phyloP scores from a whole-genome alignment of 768 basidiomycete species.

The button mushroom (Agaricus bisporus) region DNA sequence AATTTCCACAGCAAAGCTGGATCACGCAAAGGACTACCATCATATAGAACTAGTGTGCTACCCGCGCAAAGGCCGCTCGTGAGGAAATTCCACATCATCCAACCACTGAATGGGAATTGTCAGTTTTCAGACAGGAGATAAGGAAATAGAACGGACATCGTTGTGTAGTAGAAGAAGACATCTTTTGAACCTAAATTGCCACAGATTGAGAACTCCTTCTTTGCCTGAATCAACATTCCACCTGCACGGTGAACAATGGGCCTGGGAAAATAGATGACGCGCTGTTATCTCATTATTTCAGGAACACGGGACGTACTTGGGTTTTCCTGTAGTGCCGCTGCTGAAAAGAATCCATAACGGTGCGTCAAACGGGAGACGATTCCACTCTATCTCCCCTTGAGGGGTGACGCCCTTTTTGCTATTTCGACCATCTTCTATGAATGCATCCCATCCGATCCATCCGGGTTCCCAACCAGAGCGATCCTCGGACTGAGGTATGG shows the following conservation, averaged over 20 bases:
- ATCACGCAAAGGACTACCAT: conserved; percentile 72
- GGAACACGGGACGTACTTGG: conserved; percentile 40
- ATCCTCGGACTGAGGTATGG: conserved; percentile 29
- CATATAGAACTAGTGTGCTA: conserved; percentile 71
- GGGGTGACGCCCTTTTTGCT: conserved; percentile 40
- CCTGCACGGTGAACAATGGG: conserved; percentile 76
- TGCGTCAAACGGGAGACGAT: conserved; percentile 57
- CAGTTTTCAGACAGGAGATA: not conserved
- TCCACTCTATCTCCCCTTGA: conserved; percentile 60
- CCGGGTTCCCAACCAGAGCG: conserved; percentile 33
- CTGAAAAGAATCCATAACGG: conserved; percentile 88
- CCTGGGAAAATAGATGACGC: conserved; percentile 27
- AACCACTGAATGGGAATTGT: conserved; percentile 41
- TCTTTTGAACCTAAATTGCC: conserved; percentile 61
- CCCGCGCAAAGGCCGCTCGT: conserved; percentile 59
- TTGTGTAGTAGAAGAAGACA: conserved; percentile 80
- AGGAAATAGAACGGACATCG: conserved; percentile 34
- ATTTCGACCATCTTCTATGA: conserved; percentile 41
- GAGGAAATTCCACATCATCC: conserved; percentile 94
- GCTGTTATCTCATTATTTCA: conserved; percentile 2
- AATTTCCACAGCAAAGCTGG: conserved; percentile 63
- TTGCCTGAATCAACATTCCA: conserved; percentile 69
- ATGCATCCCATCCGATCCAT: conserved; percentile 52
- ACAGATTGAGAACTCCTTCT: conserved; percentile 66
- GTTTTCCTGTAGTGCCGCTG: conserved; percentile 74